Conservation (phyloP, 2,329 filamentous ascomycete species). For the Pseudocercospora eumusae region DNA sequence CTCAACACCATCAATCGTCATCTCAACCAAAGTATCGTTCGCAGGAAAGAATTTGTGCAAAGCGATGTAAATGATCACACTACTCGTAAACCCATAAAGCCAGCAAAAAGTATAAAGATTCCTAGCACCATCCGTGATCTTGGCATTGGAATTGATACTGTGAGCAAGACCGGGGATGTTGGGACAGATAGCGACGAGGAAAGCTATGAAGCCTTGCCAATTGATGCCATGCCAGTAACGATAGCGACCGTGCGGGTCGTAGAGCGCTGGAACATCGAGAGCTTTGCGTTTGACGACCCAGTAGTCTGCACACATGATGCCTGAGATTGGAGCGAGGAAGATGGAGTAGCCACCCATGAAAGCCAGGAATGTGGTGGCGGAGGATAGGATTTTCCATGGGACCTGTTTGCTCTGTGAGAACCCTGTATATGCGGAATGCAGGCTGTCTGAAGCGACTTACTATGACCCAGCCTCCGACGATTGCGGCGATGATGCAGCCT, state of each 20-base stretch:
- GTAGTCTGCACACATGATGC: conserved; percentile 61
- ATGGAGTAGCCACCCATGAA: conserved; percentile 56
- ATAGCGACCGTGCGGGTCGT: conserved; percentile 52
- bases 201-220: conserved; percentile 59
- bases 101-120: conserved; percentile 64
- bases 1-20: conserved; percentile 21
- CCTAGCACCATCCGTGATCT: conserved; percentile 50
- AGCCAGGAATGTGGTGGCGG: conserved; percentile 2
- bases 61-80: conserved; percentile 56
- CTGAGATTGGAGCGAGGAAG: conserved; percentile 64
- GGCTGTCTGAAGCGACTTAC: conserved; percentile 29
- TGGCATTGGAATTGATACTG: conserved; percentile 41
- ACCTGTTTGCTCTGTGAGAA: conserved; percentile 32
- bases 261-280: conserved; percentile 53
- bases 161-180: conserved; percentile 57
- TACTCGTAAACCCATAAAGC: conserved; percentile 61
- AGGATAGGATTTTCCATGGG: conserved; percentile 62
- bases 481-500: conserved; percentile 47
- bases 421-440: no score
- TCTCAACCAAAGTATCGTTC: conserved; percentile 48
- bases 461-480: conserved; percentile 55
- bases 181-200: conserved; percentile 58
- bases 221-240: conserved; percentile 57
- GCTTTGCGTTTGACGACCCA: conserved; percentile 53
- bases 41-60: conserved; percentile 53